These are phyloP conservation scores for Litsea cubeba DNA, from an alignment of 164 flowering plant genomes.

Conservation along the genomic window DNA sequence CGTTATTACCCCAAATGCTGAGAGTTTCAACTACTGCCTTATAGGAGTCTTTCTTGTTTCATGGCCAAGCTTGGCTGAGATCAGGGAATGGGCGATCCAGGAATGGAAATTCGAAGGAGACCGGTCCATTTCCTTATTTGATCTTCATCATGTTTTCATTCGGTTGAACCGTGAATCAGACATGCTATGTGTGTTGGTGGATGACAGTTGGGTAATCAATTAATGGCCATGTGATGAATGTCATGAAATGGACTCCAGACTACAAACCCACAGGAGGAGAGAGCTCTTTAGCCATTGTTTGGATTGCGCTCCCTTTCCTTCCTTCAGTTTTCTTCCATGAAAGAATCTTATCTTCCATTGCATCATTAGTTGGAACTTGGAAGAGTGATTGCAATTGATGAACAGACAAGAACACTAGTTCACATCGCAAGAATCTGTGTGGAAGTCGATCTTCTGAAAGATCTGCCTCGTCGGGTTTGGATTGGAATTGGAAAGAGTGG, in stretches of 20 bases:
- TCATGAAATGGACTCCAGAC: not conserved
- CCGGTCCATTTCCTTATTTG: not conserved
- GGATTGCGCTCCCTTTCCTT: not conserved
- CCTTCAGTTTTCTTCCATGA: not conserved
- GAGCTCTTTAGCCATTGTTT: not conserved
- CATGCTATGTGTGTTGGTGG: not conserved
- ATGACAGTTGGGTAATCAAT: not conserved
- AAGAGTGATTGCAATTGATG: not conserved
- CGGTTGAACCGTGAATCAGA: not conserved
- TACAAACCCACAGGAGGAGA: not conserved
- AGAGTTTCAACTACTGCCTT: not conserved
- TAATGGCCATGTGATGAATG: not conserved
- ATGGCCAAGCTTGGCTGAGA: not conserved
- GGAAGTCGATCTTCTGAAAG: not conserved
- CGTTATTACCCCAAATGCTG: not conserved
- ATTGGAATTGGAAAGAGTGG: not conserved
- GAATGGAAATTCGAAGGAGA: not conserved
- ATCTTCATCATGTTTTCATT: not conserved
- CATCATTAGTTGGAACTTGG: not conserved
- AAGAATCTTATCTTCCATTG: not conserved
- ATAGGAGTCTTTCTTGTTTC: not conserved
- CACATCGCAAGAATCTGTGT: not conserved
- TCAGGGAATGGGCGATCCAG: not conserved
- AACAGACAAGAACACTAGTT: not conserved
- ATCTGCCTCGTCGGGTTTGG: not conserved